A percentile compares a stretch with the other conserved stretches of the same genome.
Conservation (phyloP, 352 stramenopile species). For the Phytophthora boehmeriae region DNA sequence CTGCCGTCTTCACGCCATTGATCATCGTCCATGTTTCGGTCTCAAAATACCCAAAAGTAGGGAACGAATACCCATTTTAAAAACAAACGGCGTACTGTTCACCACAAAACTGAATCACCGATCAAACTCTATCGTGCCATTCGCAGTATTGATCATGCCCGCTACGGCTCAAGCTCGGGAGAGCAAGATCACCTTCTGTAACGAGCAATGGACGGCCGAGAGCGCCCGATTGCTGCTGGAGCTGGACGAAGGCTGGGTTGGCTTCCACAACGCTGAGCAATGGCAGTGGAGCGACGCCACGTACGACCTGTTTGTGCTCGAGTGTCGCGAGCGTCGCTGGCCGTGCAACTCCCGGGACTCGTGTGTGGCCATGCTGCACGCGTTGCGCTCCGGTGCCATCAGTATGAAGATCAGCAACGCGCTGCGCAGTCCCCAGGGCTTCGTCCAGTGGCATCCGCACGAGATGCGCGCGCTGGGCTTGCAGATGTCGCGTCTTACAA, state of each 20-base stretch:
- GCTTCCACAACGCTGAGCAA: slow-evolving; percentile 14
- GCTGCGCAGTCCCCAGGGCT: slow-evolving; percentile 19
- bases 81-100: too few species aligned
- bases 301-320: slow-evolving; percentile 12
- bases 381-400: slow-evolving; percentile 22
- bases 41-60: slow-evolving; percentile 2
- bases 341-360: slow-evolving; percentile 21
- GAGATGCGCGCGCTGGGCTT: slow-evolving; percentile 33
- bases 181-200: neutral
- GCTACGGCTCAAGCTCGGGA: neutral
- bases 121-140: too few species aligned
- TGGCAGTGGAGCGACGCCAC: slow-evolving; percentile 35
- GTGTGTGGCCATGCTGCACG: slow-evolving; percentile 23
- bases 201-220: slow-evolving; percentile 25
- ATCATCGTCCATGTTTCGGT: slow-evolving; percentile 71
- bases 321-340: slow-evolving; percentile 27
- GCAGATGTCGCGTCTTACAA: slow-evolving; percentile 27
- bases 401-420: slow-evolving; percentile 26
- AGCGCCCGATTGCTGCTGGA: slow-evolving; percentile 25
- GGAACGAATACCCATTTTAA: neutral
- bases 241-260: slow-evolving; percentile 35
- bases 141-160: neutral
- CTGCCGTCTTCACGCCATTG: slow-evolving; percentile 75
- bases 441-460: slow-evolving; percentile 25
- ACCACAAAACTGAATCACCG: too few species aligned